Conservation (phyloP, 305 asterid genomes). For the Nicotiana rustica region DNA sequence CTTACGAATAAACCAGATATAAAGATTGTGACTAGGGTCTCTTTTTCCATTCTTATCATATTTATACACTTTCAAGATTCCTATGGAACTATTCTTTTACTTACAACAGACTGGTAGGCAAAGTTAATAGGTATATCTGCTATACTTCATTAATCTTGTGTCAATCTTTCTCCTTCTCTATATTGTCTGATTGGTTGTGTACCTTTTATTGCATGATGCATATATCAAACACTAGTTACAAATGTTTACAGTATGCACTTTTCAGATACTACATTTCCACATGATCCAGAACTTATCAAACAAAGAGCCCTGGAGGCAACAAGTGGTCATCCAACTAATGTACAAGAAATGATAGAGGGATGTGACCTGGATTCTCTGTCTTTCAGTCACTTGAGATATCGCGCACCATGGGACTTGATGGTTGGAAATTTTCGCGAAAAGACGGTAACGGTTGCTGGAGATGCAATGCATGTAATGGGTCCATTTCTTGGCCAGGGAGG, state of each 20-base stretch:
- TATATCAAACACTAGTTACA: background rate
- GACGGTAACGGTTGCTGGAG: constrained; percentile 48
- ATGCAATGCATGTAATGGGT: constrained; percentile 58
- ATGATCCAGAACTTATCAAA: constrained; percentile 45
- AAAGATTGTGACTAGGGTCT: too few species aligned
- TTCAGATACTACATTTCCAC: constrained; percentile 41
- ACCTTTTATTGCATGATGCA: background rate
- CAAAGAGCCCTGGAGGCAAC: constrained; percentile 33
- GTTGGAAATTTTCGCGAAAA: constrained; percentile 41
- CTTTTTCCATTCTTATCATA: too few species aligned
- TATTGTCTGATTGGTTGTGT: background rate
- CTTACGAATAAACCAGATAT: too few species aligned
- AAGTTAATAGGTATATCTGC: too few species aligned
- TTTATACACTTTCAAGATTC: too few species aligned
- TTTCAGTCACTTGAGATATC: constrained; percentile 46
- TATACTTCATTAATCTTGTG: background rate
- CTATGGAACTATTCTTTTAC: too few species aligned
- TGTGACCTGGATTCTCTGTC: constrained; percentile 45
- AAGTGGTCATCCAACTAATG: constrained; percentile 41
- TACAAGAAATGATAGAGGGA: constrained; percentile 40
- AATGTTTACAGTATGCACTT: background rate
- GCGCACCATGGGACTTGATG: constrained; percentile 53
- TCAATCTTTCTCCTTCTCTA: background rate
- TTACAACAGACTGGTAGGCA: background rate
- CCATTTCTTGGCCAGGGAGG: constrained; percentile 56